Evolutionary conservation across 768 basidiomycete species (phyloP).

Genomic region (Termitomyces sp.): DNA sequence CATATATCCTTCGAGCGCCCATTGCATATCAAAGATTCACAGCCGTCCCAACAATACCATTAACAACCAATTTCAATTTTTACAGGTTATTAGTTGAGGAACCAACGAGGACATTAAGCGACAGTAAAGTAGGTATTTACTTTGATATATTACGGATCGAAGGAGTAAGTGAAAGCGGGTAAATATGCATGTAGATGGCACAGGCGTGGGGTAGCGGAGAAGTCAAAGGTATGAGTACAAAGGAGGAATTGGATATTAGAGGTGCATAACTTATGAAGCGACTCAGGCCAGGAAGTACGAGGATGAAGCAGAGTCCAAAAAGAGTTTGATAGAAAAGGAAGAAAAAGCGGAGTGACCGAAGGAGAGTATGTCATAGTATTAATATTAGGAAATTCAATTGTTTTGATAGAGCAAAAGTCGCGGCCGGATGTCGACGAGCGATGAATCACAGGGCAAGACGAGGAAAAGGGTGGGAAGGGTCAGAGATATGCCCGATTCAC

Average conservation of each 20-base stretch:
- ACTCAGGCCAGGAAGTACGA: neutral
- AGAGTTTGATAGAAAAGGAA: neutral
- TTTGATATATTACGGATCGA: slow-evolving; percentile 10
- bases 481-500: neutral
- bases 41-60: no score
- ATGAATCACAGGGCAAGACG: neutral
- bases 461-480: neutral
- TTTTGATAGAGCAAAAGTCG: slow-evolving; percentile 6
- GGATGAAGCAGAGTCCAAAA: neutral
- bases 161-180: neutral
- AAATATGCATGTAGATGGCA: slow-evolving; percentile 9
- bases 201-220: neutral
- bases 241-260: slow-evolving; percentile 9
- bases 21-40: neutral
- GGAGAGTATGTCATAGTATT: slow-evolving; percentile 1
- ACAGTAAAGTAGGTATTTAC: slow-evolving; percentile 14
- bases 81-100: slow-evolving; percentile 2
- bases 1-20: neutral
- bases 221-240: slow-evolving; percentile 8
- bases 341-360: neutral
- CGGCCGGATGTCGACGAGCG: neutral
- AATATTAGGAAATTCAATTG: neutral
- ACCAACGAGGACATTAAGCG: slow-evolving; percentile 9
- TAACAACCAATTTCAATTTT: slow-evolving; percentile 2
- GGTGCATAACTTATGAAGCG: slow-evolving; percentile 12